These are phyloP conservation scores for Podila epicladia DNA, from an alignment of 192 early-diverging fungal species.

Conservation along the genomic window DNA sequence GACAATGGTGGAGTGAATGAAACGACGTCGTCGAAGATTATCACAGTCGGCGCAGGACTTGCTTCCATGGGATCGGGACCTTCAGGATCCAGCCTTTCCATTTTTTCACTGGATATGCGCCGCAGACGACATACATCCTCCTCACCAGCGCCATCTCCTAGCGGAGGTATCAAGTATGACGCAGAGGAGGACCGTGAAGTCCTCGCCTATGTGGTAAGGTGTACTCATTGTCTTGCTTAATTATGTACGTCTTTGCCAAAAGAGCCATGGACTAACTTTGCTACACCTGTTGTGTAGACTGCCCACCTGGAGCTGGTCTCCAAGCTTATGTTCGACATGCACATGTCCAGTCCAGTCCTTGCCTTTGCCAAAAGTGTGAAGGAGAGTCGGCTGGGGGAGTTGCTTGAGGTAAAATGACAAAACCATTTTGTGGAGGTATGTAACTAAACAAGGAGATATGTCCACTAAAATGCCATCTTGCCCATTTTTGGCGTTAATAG, in stretches of 20 bases:
- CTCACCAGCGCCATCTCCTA: background rate
- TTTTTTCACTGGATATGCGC: slow-evolving; percentile 35
- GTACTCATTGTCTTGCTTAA: background rate
- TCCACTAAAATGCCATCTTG: no score
- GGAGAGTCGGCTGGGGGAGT: slow-evolving; percentile 13
- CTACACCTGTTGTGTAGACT: slow-evolving; percentile 12
- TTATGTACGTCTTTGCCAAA: background rate
- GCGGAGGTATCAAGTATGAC: slow-evolving; percentile 32
- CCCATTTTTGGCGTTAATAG: background rate
- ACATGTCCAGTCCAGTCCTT: slow-evolving; percentile 17
- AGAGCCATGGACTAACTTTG: background rate
- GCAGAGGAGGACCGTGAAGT: slow-evolving; percentile 35
- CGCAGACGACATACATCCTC: slow-evolving; percentile 17
- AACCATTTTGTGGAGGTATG: no score
- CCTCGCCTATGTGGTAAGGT: slow-evolving; percentile 31
- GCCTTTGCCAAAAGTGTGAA: slow-evolving; percentile 39
- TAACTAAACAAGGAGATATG: no score
- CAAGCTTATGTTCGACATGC: slow-evolving; percentile 41
- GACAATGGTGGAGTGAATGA: background rate
- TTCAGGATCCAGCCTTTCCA: slow-evolving; percentile 8
- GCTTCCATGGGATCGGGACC: slow-evolving; percentile 3
- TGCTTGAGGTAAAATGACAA: slow-evolving; percentile 26
- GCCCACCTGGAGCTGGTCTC: slow-evolving; percentile 37
- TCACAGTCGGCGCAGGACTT: slow-evolving; percentile 6
- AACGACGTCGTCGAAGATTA: background rate